Conservation (phyloP, 164 flowering plant genomes). For the Magnolia officinalis region DNA sequence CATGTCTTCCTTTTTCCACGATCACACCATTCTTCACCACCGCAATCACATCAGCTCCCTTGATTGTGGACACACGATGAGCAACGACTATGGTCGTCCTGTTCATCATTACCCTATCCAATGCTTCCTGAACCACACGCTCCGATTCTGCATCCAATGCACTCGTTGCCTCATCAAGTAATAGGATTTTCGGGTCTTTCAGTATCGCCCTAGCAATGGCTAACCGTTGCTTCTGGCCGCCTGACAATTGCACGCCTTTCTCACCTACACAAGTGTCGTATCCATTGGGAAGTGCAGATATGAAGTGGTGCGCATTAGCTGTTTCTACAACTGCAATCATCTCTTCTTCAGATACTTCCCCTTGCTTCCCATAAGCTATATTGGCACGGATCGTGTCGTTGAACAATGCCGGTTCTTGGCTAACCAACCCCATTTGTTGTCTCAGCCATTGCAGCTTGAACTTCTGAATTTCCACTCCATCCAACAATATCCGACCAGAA, state of each 20-base stretch:
- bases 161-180: slow-evolving; percentile 73
- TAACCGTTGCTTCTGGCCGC: slow-evolving; percentile 71
- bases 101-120: slow-evolving; percentile 58
- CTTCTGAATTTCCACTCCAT: slow-evolving; percentile 49
- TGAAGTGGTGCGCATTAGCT: slow-evolving; percentile 73
- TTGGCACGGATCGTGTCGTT: slow-evolving; percentile 62
- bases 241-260: slow-evolving; percentile 66
- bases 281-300: slow-evolving; percentile 60
- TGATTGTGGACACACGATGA: slow-evolving; percentile 60
- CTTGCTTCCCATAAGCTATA: slow-evolving; percentile 69
- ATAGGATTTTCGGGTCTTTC: slow-evolving; percentile 54
- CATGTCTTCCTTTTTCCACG: slow-evolving; percentile 66
- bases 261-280: slow-evolving; percentile 65
- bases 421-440: slow-evolving; percentile 71
- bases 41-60: slow-evolving; percentile 55
- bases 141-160: slow-evolving; percentile 76
- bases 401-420: slow-evolving; percentile 59
- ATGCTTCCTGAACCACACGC: slow-evolving; percentile 56
- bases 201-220: slow-evolving; percentile 67
- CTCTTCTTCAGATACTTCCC: slow-evolving; percentile 49
- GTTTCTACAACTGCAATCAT: slow-evolving; percentile 53
- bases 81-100: slow-evolving; percentile 67
- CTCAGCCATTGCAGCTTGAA: slow-evolving; percentile 56
- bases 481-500: slow-evolving; percentile 42
- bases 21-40: slow-evolving; percentile 67